Conservation (phyloP, 306 rosid species). For the Vachellia pachyceras region DNA sequence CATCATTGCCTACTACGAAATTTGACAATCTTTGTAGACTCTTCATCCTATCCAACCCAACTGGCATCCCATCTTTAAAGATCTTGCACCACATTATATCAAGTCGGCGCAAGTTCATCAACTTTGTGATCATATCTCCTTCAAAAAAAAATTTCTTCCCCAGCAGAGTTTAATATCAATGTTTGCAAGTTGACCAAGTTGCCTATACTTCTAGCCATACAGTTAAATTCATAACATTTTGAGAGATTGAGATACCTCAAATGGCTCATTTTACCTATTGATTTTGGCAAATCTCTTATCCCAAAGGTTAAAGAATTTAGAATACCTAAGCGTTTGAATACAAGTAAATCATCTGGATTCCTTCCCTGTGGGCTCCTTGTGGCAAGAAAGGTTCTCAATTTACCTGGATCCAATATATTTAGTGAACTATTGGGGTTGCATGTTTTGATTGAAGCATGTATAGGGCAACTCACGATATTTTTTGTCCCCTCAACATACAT, state of each 20-base stretch:
- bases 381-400: background rate
- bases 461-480: background rate
- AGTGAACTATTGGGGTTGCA: background rate
- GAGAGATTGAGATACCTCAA: slow-evolving; percentile 32
- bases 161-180: background rate
- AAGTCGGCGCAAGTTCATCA: background rate
- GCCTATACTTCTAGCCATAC: background rate
- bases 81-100: background rate
- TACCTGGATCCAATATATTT: background rate
- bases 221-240: fast-evolving
- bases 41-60: background rate
- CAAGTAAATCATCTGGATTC: background rate
- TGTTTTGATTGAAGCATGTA: background rate
- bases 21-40: background rate
- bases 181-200: background rate
- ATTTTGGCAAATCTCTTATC: background rate
- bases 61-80: background rate
- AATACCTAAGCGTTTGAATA: background rate
- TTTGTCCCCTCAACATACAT: background rate
- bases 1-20: background rate
- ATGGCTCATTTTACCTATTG: background rate
- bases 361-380: fast-evolving
- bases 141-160: no score
- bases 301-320: no score
- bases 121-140: background rate